A percentile compares a stretch with the other conserved stretches of the same genome.
Evolutionary conservation across 768 basidiomycete genomes (phyloP).

Genomic region (Collybiopsis luxurians): DNA sequence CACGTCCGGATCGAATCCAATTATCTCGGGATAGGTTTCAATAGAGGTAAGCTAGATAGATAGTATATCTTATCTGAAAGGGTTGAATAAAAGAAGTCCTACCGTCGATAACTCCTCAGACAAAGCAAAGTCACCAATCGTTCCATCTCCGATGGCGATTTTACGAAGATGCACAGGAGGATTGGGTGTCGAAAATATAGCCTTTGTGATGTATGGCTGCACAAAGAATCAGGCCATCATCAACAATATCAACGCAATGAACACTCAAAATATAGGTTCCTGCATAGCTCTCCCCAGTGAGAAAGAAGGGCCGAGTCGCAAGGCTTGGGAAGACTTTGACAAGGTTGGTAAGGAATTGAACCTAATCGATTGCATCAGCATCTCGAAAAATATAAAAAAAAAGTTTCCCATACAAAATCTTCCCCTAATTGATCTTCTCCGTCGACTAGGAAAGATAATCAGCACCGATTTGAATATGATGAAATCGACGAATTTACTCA

Average conservation of each 20-base stretch:
- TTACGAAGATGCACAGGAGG: slow-evolving; percentile 47
- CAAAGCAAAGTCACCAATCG: slow-evolving; percentile 31
- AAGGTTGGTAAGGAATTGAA: slow-evolving; percentile 42
- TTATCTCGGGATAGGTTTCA: slow-evolving; percentile 52
- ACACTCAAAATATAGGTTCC: slow-evolving; percentile 48
- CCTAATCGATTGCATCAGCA: slow-evolving; percentile 33
- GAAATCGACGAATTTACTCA: not conserved
- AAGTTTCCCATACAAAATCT: slow-evolving; percentile 42
- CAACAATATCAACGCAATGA: too few relatives aligned
- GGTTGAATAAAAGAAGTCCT: not conserved
- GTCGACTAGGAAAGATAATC: slow-evolving; percentile 30
- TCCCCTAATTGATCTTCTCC: slow-evolving; percentile 65
- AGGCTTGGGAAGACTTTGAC: slow-evolving; percentile 52
- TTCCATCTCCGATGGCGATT: slow-evolving; percentile 52
- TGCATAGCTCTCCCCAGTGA: slow-evolving; percentile 54
- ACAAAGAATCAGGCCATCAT: slow-evolving; percentile 19
- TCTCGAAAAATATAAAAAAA: not conserved
- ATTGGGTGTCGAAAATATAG: slow-evolving; percentile 37
- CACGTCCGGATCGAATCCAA: slow-evolving; percentile 46
- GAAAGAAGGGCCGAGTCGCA: slow-evolving; percentile 43
- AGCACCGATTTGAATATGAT: too few relatives aligned
- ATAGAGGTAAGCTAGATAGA: slow-evolving; percentile 14
- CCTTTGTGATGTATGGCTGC: slow-evolving; percentile 52
- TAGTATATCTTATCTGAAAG: not conserved
- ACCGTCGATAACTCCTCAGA: slow-evolving; percentile 37